phyloP scores from a whole-genome alignment of 345 rosid genomes.

The Hypericum perforatum region DNA sequence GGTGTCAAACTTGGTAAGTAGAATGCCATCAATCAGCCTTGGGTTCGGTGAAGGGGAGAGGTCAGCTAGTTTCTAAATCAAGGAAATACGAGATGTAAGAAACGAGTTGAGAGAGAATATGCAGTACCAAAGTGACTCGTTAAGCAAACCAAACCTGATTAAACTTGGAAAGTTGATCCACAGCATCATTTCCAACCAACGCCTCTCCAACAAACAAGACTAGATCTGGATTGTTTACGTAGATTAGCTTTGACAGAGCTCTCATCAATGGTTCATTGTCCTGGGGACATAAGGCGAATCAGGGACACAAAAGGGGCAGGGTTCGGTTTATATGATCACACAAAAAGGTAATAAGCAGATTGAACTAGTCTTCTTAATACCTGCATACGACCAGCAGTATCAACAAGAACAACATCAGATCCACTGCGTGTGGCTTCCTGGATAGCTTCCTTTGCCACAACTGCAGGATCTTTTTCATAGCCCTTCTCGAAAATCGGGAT shows the following conservation, averaged over 20 bases:
- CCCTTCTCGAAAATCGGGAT: slow-evolving; percentile 97
- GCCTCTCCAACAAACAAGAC: slow-evolving; percentile 99
- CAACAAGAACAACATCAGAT: slow-evolving; percentile 95
- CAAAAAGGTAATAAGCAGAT: background rate
- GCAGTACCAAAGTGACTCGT: background rate
- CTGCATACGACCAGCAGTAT: slow-evolving; percentile 99
- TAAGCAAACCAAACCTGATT: slow-evolving; percentile 52
- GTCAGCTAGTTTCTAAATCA: slow-evolving; percentile 70
- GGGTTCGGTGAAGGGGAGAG: slow-evolving; percentile 67
- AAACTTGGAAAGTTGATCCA: slow-evolving; percentile 89
- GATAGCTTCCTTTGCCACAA: slow-evolving; percentile 96
- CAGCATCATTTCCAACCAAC: slow-evolving; percentile 95
- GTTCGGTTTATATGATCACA: too few species aligned
- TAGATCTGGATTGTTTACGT: slow-evolving; percentile 81
- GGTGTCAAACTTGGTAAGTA: slow-evolving; percentile 93
- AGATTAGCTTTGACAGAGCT: slow-evolving; percentile 85
- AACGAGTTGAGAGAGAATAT: background rate
- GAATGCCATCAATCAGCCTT: slow-evolving; percentile 81
- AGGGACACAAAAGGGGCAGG: too few species aligned
- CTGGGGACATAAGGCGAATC: slow-evolving; percentile 21
- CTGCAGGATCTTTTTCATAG: slow-evolving; percentile 94
- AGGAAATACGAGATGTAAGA: slow-evolving; percentile 2
- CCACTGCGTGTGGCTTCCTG: slow-evolving; percentile 80
- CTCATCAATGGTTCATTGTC: slow-evolving; percentile 98
- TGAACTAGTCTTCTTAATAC: slow-evolving; percentile 13